Conservation (phyloP, 2,329 filamentous ascomycete genomes). For the Colletotrichum noveboracense region DNA sequence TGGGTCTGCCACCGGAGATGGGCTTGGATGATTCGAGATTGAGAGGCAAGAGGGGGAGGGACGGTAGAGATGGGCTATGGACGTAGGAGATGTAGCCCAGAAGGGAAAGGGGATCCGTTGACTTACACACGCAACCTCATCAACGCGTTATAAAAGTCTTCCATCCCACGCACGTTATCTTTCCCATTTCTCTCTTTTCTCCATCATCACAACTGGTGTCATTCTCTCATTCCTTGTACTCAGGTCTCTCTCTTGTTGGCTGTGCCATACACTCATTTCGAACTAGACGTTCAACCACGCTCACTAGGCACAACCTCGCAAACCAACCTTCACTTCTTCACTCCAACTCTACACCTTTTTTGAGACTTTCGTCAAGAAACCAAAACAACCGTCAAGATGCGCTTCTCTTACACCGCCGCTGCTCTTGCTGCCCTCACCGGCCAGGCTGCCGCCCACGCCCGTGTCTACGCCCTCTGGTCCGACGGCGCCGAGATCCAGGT, state of each 20-base stretch:
- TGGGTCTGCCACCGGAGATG: conserved; percentile 14
- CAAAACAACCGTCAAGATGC: conserved; percentile 34
- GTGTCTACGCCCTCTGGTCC: conserved; percentile 52
- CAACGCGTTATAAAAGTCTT: conserved; percentile 6
- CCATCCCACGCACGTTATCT: neutral
- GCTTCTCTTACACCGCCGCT: conserved; percentile 29
- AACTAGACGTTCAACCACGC: conserved; percentile 21
- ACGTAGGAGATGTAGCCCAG: neutral
- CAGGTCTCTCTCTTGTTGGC: conserved; percentile 19
- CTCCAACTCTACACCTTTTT: neutral
- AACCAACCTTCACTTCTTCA: conserved; percentile 7
- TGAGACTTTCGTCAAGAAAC: neutral
- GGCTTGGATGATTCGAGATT: conserved; percentile 13
- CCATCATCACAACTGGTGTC: conserved; percentile 21
- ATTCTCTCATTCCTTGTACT: conserved; percentile 19
- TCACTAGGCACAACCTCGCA: conserved; percentile 19
- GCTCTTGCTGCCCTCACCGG: conserved; percentile 36
- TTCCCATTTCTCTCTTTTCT: neutral
- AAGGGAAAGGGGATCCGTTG: neutral
- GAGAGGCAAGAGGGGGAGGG: neutral
- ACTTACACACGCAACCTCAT: neutral
- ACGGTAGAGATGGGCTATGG: neutral
- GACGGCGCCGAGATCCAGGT: conserved; percentile 42
- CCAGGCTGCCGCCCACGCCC: conserved; percentile 49
- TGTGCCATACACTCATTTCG: conserved; percentile 22